Evolutionary conservation across 768 basidiomycete genomes (phyloP).

Genomic region (Auriscalpium vulgare): DNA sequence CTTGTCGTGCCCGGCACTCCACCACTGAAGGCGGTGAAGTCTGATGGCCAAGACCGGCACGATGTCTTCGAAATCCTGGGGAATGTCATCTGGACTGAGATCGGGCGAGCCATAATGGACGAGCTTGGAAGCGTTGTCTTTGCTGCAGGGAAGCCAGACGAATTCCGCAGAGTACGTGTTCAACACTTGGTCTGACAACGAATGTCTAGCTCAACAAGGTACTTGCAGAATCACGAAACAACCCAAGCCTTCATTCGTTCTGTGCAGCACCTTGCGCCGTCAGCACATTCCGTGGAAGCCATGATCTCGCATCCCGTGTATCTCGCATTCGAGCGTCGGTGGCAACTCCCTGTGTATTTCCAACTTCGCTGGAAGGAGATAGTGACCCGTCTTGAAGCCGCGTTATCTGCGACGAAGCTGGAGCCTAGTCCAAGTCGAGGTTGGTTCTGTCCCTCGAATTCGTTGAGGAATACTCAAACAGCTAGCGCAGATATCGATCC

Average conservation of each 20-base stretch:
- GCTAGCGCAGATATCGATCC: conserved; percentile 18
- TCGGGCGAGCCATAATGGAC: conserved; percentile 72
- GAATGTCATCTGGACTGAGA: conserved; percentile 84
- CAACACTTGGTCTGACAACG: background rate
- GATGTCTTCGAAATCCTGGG: conserved; percentile 77
- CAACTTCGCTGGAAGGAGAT: conserved; percentile 97
- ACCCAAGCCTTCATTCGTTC: conserved; percentile 77
- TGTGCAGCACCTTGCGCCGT: conserved; percentile 78
- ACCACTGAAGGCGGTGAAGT: conserved; percentile 1
- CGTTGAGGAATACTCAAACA: no score
- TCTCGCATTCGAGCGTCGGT: conserved; percentile 67
- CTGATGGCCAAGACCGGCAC: conserved; percentile 11
- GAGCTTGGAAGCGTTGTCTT: conserved; percentile 81
- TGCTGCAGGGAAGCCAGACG: conserved; percentile 84
- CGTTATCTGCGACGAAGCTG: conserved; percentile 37
- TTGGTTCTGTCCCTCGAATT: conserved; percentile 12
- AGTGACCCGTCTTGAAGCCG: conserved; percentile 65
- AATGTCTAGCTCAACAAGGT: background rate
- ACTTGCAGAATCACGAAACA: conserved; percentile 68
- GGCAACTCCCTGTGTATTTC: conserved; percentile 97
- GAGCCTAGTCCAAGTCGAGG: conserved; percentile 36
- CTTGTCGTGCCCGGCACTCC: conserved; percentile 3
- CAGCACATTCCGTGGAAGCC: conserved; percentile 53
- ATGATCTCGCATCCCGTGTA: conserved; percentile 73
- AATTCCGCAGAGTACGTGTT: conserved; percentile 71